Evolutionary conservation across 371 early-diverging fungal genomes (phyloP).

Genomic region (Mucor mucedo): DNA sequence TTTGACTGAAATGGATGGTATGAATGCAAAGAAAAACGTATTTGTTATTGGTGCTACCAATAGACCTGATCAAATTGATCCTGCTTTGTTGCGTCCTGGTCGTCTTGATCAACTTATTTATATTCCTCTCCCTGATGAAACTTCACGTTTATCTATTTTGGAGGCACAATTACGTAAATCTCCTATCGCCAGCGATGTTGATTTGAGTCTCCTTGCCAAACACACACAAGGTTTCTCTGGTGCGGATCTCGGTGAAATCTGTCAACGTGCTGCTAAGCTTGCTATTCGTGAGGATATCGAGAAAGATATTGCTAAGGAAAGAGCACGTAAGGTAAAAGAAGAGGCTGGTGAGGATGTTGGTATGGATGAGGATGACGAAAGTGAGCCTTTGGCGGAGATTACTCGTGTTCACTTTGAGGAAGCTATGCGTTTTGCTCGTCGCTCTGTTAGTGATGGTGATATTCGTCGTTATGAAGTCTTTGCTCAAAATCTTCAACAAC

Average conservation of each 20-base stretch:
- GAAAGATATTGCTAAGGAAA: conserved; percentile 81
- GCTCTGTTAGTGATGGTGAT: conserved; percentile 96
- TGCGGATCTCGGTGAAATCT: conserved; percentile 99
- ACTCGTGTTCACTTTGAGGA: conserved; percentile 97
- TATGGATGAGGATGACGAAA: conserved; percentile 85
- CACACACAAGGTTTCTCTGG: conserved; percentile 98
- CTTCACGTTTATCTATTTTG: conserved; percentile 90
- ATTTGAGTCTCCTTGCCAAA: conserved; percentile 89
- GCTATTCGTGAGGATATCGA: conserved; percentile 99
- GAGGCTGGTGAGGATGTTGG: conserved; percentile 69
- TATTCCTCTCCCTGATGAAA: conserved; percentile 97
- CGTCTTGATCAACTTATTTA: conserved; percentile 99
- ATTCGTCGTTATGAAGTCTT: conserved; percentile 99
- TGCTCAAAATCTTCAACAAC: conserved; percentile 96
- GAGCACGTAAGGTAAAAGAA: conserved; percentile 71
- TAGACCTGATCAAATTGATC: conserved; percentile 52
- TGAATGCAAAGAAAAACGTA: conserved; percentile 99
- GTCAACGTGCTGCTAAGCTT: conserved; percentile 99
- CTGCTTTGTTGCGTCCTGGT: conserved; percentile 83
- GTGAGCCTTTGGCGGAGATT: conserved; percentile 88
- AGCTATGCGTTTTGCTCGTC: conserved; percentile 97
- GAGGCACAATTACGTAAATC: conserved; percentile 97
- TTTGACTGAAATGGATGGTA: conserved; percentile 99
- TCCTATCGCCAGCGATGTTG: conserved; percentile 88
- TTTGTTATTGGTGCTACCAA: conserved; percentile 99